Evolutionary conservation across 345 rosid species (phyloP), one percentile per base, ranked within the genome.

Genomic region (Clarkia xantiana): DNA sequence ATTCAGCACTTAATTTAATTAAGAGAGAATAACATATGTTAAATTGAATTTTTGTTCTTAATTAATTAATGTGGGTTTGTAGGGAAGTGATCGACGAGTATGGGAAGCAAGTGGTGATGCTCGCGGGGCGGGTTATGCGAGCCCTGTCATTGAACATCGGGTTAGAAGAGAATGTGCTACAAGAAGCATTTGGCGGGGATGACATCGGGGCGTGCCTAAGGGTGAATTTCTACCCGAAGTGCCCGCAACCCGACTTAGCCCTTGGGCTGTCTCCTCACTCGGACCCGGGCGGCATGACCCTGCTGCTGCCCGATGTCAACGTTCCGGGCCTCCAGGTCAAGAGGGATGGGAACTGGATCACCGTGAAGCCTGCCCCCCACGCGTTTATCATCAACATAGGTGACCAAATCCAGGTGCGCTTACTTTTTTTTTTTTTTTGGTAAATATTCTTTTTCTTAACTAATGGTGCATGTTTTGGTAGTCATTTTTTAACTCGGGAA

Each of bases 351-450:
- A 29, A 50, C 3, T 86, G 96, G 98, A 75, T 86, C 60, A 86
- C 94, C 8, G 98, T 91, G 19, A 86, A 86, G 57, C 96, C 98
- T 0, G 82, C 67, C 39, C 70, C 53, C 0, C 84, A 91, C 54
- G 96, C 96, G 39, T 84, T 91, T 45, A 78, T 91, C 17, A 76
- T 90, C 68, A 90, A 90, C 61, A 74, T 90, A 22, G 97, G 97
- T 0, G 97, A 90, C 61, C 98, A 91, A 73, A 65, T 84, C 46
- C 96, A 91, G 94, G 96, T 90, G 60, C 43, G 0, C n/a, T n/a
- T n/a, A n/a, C n/a, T n/a, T n/a, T n/a, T n/a, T n/a, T n/a, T n/a
- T n/a, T n/a, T n/a, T n/a, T n/a, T n/a, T n/a, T n/a, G n/a, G n/a
- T n/a, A n/a, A n/a, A n/a, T n/a, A n/a, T n/a, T n/a, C n/a, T n/a